Evolutionary conservation across 306 rosid genomes (phyloP), one percentile per base, ranked within the genome.

Genomic region (Urtica urens): DNA sequence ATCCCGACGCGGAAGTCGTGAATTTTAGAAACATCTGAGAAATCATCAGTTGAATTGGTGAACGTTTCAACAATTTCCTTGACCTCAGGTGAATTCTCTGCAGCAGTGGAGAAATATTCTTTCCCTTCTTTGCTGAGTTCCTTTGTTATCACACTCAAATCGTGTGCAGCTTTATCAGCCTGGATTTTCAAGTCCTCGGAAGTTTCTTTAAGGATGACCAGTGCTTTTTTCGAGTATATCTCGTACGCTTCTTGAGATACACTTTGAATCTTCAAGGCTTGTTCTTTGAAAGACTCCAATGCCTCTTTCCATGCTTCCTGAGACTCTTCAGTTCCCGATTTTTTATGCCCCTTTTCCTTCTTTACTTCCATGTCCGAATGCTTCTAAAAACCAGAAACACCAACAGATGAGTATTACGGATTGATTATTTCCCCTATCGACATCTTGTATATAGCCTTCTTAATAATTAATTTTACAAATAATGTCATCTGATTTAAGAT

Each of bases 1-100:
- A 92, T 70, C 57, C 99, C 99, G 50, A 82, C 74, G 49, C 81
- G 78, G 62, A 85, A 92, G 71, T 86, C 99, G 5, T 72, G 75
- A 51, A 78, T 61, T 51, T 60, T 69, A 10, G 94, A 75, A 49
- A 80, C 71, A 16, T 56, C 82, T 10, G 35, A 73, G 28, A 82
- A 70, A 67, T 81, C 88, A 23, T 73, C 81, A 5, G 76, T 54
- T 6, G 87, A 75, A 1, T 78, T 37, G 39, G 84, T 67, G 63
- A 78, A 78, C 7, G 88, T 73, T 39, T 86, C 81, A 47, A 86
- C 81, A 60, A 86, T 73, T 55, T 82, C 94, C 75, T 75, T 82
- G 55, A 92, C 81, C 60, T 92, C 99, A 0, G 96, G 99, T 13
- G 77, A 79, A 38, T 74, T 70, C 53, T 86, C 74, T 12, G 94